Base-by-base conservation (phyloP, 495 filamentous ascomycete genomes). In the Penicillium flavigenum region DNA sequence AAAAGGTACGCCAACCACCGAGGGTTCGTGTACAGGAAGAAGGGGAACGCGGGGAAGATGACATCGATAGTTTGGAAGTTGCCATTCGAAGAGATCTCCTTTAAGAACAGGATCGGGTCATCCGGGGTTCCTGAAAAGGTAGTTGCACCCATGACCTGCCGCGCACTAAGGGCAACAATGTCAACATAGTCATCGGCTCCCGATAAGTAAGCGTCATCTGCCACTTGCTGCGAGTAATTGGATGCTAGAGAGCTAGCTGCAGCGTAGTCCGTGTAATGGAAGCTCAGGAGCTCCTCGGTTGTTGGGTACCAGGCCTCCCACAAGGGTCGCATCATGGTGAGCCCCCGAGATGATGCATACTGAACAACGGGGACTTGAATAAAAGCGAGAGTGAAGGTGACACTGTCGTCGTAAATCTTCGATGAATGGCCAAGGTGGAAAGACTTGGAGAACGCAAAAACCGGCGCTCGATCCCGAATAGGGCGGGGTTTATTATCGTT, bases 1-100 rank as follows among this genome's bases (percentile, higher is more conserved):
- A 98, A 77, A 10, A 96, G 76, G 67, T 96, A 96, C 7, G 89
- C 91, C 60, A 95, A 75, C 93, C 93, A 98, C 31, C 85, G 80
- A 7, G 93, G 93, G 67, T 95, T 94, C 34, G 92, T 96, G 64
- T 98, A 98, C 41, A 96, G 63, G 77, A 96, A 96, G 79, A 96
- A 98, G 0, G 93, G 90, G 71, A 92, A 96, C 1, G 91, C 80
- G 0, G 93, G 93, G 80, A 96, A 98, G 64, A 98, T 96, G 65
- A 98, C 91, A 77, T 98, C 93, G 29, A 98, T 91, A 1, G 93
- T 98, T 63, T 98, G 92, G 74, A 87, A 88, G 66, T 98, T 96
- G 3, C 93, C 93, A 65, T 96, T 90, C 3, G 90, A 94, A 2
- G 90, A 95, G 54, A 98, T 98, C 70, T 98, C 93, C 70, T 98